Evolutionary conservation across 2,329 filamentous ascomycete species (phyloP).

Genomic region (Exophiala phaeomuriformis): DNA sequence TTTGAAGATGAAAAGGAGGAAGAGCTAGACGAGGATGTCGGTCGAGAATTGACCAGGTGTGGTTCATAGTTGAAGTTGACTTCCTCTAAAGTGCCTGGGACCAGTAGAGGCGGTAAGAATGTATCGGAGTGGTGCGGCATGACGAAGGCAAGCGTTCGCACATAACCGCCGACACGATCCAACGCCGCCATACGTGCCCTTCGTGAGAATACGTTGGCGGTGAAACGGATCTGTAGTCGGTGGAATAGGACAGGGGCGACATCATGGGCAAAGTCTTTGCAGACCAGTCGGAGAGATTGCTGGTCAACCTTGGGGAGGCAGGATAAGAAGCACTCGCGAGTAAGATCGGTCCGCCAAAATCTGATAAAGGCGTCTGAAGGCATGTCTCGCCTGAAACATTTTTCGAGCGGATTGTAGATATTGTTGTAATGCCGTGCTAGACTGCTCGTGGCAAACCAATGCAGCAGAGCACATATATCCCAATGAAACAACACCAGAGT

Average conservation of each 20-base stretch:
- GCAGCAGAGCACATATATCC: background rate
- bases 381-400: conserved; percentile 18
- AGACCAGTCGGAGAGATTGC: conserved; percentile 33
- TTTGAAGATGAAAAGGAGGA: conserved; percentile 52
- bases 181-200: conserved; percentile 66
- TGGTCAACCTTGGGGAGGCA: conserved; percentile 32
- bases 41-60: conserved; percentile 54
- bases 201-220: conserved; percentile 65
- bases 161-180: conserved; percentile 67
- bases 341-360: conserved; percentile 34
- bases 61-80: conserved; percentile 76
- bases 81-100: conserved; percentile 68
- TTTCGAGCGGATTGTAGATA: conserved; percentile 3
- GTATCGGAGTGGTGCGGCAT: conserved; percentile 70
- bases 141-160: conserved; percentile 70
- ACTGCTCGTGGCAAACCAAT: background rate
- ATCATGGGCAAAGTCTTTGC: conserved; percentile 31
- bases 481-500: conserved; percentile 17
- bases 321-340: conserved; percentile 31
- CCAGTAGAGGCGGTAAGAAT: conserved; percentile 75
- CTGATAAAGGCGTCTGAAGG: conserved; percentile 29
- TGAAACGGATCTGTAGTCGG: conserved; percentile 41
- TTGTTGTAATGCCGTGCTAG: background rate
- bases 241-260: conserved; percentile 37
- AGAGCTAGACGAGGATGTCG: conserved; percentile 43